Evolutionary conservation across 2,329 filamentous ascomycete genomes (phyloP).

Genomic region (Mollisia scopiformis): DNA sequence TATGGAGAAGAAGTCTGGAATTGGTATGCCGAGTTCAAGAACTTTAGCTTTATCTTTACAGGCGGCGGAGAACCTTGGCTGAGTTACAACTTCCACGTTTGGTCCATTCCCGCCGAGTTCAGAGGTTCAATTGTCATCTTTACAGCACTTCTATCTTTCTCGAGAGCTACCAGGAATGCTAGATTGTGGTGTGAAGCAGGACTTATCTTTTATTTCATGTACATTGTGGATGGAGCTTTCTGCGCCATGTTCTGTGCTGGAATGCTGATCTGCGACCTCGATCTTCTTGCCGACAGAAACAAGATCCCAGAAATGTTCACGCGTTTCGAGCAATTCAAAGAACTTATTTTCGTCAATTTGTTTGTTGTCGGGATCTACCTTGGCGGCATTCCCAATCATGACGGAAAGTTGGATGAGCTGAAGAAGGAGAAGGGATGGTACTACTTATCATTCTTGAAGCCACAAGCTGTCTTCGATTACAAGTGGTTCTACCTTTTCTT

Average conservation of each 20-base stretch:
- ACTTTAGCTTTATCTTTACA: constrained; percentile 69
- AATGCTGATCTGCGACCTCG: constrained; percentile 65
- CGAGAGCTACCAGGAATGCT: constrained; percentile 54
- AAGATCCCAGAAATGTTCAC: constrained; percentile 54
- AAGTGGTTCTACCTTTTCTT: constrained; percentile 73
- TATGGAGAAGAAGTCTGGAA: constrained; percentile 31
- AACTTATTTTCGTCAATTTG: constrained; percentile 53
- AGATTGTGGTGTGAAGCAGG: constrained; percentile 56
- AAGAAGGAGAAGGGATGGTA: constrained; percentile 53
- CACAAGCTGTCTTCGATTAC: constrained; percentile 66
- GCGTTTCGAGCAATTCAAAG: constrained; percentile 50
- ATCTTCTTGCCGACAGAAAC: constrained; percentile 52
- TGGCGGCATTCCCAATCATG: constrained; percentile 60
- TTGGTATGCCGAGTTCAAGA: constrained; percentile 58
- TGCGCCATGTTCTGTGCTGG: constrained; percentile 62
- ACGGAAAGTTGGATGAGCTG: constrained; percentile 52
- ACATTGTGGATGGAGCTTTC: constrained; percentile 67
- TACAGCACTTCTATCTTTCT: constrained; percentile 54
- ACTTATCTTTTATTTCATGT: constrained; percentile 67
- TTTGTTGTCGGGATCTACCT: constrained; percentile 58
- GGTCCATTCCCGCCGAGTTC: constrained; percentile 62
- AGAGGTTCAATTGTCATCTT: constrained; percentile 67
- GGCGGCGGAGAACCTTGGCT: constrained; percentile 60
- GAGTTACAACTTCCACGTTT: constrained; percentile 61
- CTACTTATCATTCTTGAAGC: constrained; percentile 55